phyloP scores from a whole-genome alignment of 306 rosid genomes.

The Begonia masoniana region DNA sequence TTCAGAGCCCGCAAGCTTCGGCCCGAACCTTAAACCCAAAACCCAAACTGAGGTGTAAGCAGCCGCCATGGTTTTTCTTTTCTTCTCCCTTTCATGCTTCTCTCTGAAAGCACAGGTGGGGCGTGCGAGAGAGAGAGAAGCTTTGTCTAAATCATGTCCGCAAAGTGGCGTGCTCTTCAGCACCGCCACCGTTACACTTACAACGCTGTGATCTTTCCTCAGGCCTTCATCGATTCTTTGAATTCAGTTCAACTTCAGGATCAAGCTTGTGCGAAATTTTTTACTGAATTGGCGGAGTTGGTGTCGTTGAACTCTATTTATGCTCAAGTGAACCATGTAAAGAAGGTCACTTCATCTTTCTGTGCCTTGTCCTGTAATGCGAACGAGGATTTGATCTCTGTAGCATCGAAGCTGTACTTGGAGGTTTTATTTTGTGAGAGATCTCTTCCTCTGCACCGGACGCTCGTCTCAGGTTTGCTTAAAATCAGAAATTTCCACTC shows the following conservation, averaged over 20 bases:
- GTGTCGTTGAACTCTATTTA: constrained; percentile 47
- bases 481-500: constrained; percentile 28
- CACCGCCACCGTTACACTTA: constrained; percentile 95
- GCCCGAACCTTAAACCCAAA: too few relatives aligned
- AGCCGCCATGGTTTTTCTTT: constrained; percentile 3
- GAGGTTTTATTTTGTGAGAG: constrained; percentile 62
- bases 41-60: not conserved
- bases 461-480: constrained; percentile 47
- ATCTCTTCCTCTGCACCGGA: constrained; percentile 57
- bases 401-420: constrained; percentile 38
- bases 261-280: constrained; percentile 25
- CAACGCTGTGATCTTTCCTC: constrained; percentile 68
- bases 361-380: constrained; percentile 20
- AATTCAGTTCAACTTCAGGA: constrained; percentile 10
- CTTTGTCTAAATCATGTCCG: constrained; percentile 42
- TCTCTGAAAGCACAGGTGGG: not conserved
- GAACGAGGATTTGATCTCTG: constrained; percentile 16
- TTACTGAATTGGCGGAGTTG: constrained; percentile 22
- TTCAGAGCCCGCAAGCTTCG: too few relatives aligned
- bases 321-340: constrained; percentile 48
- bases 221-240: constrained; percentile 27
- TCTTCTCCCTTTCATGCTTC: not conserved
- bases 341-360: constrained; percentile 42
- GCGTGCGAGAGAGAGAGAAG: not conserved
- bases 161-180: constrained; percentile 95